These are phyloP conservation scores for Neonectria neomacrospora DNA, from an alignment of 2,329 filamentous ascomycete genomes.

Conservation along the genomic window DNA sequence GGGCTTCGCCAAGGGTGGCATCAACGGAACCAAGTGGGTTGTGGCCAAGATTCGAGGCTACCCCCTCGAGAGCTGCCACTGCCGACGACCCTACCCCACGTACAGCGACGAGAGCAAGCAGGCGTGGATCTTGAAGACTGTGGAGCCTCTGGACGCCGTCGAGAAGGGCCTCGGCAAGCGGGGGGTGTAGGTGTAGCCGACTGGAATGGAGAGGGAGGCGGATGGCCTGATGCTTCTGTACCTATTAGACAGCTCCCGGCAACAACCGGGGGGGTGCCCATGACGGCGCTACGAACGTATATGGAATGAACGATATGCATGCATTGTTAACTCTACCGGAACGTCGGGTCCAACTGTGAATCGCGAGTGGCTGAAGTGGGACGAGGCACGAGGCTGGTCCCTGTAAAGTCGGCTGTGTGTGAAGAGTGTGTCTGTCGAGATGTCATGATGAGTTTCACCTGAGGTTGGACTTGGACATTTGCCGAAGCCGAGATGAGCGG, in stretches of 20 bases:
- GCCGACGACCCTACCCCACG: constrained; percentile 64
- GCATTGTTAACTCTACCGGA: constrained; percentile 17
- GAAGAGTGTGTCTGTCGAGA: not conserved
- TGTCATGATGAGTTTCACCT: not conserved
- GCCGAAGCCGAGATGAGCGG: not conserved
- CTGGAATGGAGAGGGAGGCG: constrained; percentile 2
- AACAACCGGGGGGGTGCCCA: constrained; percentile 7
- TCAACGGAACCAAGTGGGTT: constrained; percentile 71
- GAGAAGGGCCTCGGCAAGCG: constrained; percentile 41
- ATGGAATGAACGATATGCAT: constrained; percentile 27
- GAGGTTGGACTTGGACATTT: not conserved
- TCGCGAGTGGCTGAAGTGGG: constrained; percentile 4
- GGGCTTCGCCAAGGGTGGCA: constrained; percentile 67
- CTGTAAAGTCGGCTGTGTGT: not conserved
- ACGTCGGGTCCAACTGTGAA: constrained; percentile 8
- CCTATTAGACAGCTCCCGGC: constrained; percentile 15
- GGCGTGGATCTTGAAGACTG: constrained; percentile 47
- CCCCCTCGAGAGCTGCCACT: constrained; percentile 60
- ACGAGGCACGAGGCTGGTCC: not conserved
- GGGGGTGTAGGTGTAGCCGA: constrained; percentile 22
- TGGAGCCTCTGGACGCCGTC: constrained; percentile 37
- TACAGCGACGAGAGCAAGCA: constrained; percentile 53
- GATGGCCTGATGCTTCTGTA: constrained; percentile 12
- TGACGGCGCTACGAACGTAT: constrained; percentile 23
- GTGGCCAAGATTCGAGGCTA: constrained; percentile 66